These are phyloP conservation scores for Prunus mongolica DNA, from an alignment of 306 rosid genomes.

Conservation along the genomic window DNA sequence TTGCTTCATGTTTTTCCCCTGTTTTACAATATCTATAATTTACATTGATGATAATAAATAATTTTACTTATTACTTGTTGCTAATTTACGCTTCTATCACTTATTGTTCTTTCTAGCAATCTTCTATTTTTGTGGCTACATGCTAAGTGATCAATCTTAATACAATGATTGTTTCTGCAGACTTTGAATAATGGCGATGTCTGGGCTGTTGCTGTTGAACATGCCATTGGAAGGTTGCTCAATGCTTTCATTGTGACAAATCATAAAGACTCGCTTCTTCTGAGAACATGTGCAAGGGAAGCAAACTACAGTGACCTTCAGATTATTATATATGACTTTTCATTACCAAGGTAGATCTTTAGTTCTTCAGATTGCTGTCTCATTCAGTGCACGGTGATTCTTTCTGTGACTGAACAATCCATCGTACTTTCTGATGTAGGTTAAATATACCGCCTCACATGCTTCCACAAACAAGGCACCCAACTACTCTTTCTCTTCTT, in stretches of 20 bases:
- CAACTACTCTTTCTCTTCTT: constrained; percentile 60
- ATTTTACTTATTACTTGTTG: no score
- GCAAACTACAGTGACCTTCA: constrained; percentile 54
- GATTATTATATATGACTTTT: constrained; percentile 84
- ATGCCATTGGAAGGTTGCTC: constrained; percentile 80
- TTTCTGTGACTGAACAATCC: constrained; percentile 5
- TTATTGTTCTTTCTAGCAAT: no score
- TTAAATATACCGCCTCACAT: constrained; percentile 63
- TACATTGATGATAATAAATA: no score
- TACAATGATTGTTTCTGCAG: constrained; percentile 38
- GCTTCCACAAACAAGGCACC: constrained; percentile 85
- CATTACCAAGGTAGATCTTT: constrained; percentile 61
- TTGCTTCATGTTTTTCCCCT: no score
- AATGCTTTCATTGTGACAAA: constrained; percentile 87
- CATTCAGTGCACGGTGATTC: not conserved
- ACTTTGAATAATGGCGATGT: constrained; percentile 57
- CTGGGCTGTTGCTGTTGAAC: constrained; percentile 81
- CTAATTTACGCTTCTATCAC: no score
- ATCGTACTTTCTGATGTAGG: constrained; percentile 42
- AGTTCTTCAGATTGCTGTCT: not conserved
- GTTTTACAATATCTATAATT: no score
- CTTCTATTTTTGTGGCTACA: no score
- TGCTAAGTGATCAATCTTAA: no score
- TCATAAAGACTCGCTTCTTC: constrained; percentile 73
- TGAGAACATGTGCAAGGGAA: constrained; percentile 77